Percentiles rank a stretch among this genome's conserved stretches.
These are phyloP conservation scores for Aspergillus aculeatus DNA, from an alignment of 2,329 filamentous ascomycete genomes.

Conservation along the genomic window DNA sequence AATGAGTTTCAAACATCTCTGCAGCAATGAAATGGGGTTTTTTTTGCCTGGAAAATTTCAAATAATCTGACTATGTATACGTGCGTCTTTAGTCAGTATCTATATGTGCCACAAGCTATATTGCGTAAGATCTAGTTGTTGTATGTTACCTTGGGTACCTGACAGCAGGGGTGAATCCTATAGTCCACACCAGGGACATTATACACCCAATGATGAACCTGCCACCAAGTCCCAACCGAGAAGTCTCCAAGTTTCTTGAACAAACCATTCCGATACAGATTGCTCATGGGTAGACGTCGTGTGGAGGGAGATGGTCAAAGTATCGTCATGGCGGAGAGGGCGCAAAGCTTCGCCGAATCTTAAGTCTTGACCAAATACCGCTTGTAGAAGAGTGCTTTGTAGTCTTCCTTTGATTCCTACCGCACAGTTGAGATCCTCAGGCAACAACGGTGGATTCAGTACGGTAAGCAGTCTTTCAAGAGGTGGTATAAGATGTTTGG, in stretches of 20 bases:
- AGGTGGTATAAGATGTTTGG: conserved; percentile 36
- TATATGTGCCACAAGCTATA: neutral
- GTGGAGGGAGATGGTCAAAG: neutral
- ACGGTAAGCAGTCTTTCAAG: conserved; percentile 31
- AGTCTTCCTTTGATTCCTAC: conserved; percentile 30
- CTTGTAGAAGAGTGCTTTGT: conserved; percentile 43
- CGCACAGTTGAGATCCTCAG: neutral
- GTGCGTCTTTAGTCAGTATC: neutral
- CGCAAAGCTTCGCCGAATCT: conserved; percentile 20
- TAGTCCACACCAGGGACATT: neutral
- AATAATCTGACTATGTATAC: neutral
- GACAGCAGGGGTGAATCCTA: too few relatives aligned
- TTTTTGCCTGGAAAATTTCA: neutral
- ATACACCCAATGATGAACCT: neutral
- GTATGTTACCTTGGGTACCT: neutral
- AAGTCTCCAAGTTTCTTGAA: conserved; percentile 56
- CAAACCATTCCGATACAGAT: conserved; percentile 54
- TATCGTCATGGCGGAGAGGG: neutral
- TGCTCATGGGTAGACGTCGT: conserved; percentile 24
- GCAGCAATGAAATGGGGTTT: neutral
- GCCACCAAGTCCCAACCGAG: conserved; percentile 55
- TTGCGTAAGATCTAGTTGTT: neutral
- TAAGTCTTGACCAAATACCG: conserved; percentile 39
- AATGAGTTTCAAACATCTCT: conserved; percentile 14
- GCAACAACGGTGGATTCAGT: conserved; percentile 15